phyloP scores from a whole-genome alignment of 306 rosid species.

The Quercus gilva region DNA sequence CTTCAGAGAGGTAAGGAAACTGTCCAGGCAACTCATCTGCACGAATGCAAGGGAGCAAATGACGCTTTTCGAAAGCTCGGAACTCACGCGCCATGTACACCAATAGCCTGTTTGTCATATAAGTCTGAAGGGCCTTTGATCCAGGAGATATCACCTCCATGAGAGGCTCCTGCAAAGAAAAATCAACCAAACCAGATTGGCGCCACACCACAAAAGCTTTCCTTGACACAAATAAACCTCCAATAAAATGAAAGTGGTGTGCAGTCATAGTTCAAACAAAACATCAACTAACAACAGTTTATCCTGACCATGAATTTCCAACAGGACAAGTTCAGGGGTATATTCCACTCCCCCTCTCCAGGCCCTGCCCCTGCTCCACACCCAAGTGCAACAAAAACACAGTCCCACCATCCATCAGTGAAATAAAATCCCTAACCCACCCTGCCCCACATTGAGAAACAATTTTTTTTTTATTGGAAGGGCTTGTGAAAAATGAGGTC shows the following conservation, averaged over 20 bases:
- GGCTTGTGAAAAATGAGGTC: neutral
- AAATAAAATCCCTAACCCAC: neutral
- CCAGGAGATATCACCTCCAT: constrained; percentile 97
- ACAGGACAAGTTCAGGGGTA: neutral
- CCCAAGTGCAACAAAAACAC: neutral
- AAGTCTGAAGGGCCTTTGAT: constrained; percentile 88
- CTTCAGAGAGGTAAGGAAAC: constrained; percentile 80
- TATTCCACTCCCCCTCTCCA: neutral
- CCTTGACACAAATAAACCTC: neutral
- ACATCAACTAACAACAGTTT: neutral
- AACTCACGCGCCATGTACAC: constrained; percentile 87
- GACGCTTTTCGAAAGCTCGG: constrained; percentile 80
- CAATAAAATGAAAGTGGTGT: neutral
- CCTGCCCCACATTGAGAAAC: neutral
- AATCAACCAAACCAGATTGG: constrained; percentile 14
- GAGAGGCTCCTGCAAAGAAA: constrained; percentile 80
- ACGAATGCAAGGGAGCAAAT: constrained; percentile 52
- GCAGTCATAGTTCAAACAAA: neutral
- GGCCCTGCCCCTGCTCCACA: neutral
- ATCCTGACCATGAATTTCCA: neutral
- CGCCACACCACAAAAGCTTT: neutral
- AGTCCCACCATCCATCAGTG: neutral
- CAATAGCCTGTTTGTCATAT: constrained; percentile 76
- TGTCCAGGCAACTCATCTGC: constrained; percentile 67
- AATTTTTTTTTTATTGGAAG: neutral